These are phyloP conservation scores for Stromatinia cepivora DNA, from an alignment of 2,329 filamentous ascomycete species.

Conservation along the genomic window DNA sequence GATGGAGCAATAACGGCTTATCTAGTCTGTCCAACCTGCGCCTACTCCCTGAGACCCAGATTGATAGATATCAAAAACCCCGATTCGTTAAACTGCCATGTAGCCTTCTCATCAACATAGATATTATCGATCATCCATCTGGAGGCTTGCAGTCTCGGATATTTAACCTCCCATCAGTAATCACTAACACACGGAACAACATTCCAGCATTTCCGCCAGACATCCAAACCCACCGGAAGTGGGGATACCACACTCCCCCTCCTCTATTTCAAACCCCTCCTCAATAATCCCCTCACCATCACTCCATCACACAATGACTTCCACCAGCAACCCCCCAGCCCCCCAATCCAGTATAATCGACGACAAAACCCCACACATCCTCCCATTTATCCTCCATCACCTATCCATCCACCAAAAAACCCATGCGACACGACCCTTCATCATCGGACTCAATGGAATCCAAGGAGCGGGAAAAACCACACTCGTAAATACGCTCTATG, in stretches of 20 bases:
- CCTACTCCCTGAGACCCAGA: no score
- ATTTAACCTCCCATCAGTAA: no score
- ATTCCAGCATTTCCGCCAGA: neutral
- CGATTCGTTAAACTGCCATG: no score
- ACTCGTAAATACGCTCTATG: constrained; percentile 66
- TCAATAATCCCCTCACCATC: neutral
- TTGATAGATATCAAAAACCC: no score
- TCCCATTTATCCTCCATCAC: constrained; percentile 71
- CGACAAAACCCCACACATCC: constrained; percentile 75
- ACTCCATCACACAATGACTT: neutral
- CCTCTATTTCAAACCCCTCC: neutral
- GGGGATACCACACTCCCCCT: neutral
- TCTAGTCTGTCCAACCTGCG: no score
- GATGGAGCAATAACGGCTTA: no score
- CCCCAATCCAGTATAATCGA: constrained; percentile 56
- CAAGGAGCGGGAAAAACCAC: constrained; percentile 94
- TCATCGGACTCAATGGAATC: constrained; percentile 86
- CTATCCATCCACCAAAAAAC: constrained; percentile 52
- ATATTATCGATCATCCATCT: no score
- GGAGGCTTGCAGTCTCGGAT: no score
- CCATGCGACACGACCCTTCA: constrained; percentile 58
- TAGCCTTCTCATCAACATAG: no score
- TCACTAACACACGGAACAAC: neutral
- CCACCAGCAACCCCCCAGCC: neutral
- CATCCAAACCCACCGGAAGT: neutral